A percentile compares a stretch with the other conserved stretches of the same genome.
These are phyloP conservation scores for Pseudogymnoascus sp. DNA, from an alignment of 2,329 filamentous ascomycete species.

Conservation along the genomic window DNA sequence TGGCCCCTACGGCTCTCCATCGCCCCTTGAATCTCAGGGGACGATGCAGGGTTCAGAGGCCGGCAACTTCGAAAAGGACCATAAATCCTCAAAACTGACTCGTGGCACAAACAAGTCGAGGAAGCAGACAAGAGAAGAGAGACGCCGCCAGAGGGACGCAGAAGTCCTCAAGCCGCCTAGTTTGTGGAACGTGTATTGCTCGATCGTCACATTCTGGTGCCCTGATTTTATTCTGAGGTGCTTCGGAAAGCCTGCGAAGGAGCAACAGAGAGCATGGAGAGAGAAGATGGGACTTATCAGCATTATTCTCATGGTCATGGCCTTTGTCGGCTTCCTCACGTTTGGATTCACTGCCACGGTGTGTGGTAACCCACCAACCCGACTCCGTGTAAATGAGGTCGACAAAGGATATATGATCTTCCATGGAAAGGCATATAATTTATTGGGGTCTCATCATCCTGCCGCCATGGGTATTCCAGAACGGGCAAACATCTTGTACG, in stretches of 20 bases:
- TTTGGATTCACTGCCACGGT: conserved; percentile 93
- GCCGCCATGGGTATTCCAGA: conserved; percentile 69
- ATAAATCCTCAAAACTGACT: conserved; percentile 15
- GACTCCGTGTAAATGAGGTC: conserved; percentile 79
- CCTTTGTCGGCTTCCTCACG: conserved; percentile 86
- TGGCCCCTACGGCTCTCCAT: conserved; percentile 23
- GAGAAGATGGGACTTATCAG: conserved; percentile 98
- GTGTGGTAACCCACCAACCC: conserved; percentile 64
- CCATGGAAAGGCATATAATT: conserved; percentile 83
- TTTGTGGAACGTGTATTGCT: conserved; percentile 93
- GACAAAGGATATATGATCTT: conserved; percentile 86
- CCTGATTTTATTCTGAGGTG: conserved; percentile 78
- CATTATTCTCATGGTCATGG: conserved; percentile 82
- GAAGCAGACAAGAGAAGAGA: conserved; percentile 59
- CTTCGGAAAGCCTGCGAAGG: conserved; percentile 78
- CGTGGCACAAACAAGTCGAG: conserved; percentile 45
- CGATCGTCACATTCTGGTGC: conserved; percentile 88
- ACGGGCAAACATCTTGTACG: conserved; percentile 75
- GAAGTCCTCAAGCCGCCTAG: conserved; percentile 68
- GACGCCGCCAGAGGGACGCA: conserved; percentile 49
- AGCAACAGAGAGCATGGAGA: conserved; percentile 87
- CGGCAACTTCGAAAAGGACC: conserved; percentile 2
- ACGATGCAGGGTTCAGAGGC: background rate
- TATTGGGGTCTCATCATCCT: conserved; percentile 71
- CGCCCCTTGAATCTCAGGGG: conserved; percentile 13